A percentile compares a stretch with the other conserved stretches of the same genome.
These are phyloP conservation scores for Tylopilus microsporus DNA, from an alignment of 1,284 basidiomycete species.

Conservation along the genomic window DNA sequence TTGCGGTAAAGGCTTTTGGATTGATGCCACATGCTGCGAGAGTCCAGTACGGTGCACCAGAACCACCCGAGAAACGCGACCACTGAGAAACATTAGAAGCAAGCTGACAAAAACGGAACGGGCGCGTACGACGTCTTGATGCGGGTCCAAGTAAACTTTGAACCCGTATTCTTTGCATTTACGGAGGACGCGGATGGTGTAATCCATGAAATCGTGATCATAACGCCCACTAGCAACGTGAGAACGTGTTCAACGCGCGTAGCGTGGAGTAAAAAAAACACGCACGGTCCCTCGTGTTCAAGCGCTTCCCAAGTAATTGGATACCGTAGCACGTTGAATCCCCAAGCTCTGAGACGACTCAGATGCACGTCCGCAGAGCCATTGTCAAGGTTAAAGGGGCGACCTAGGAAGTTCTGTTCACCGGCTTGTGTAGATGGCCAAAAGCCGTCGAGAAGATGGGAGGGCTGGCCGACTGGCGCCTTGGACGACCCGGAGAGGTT, in stretches of 20 bases:
- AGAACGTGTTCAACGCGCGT: not conserved
- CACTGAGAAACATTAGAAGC: conserved; percentile 52
- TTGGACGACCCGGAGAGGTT: conserved; percentile 90
- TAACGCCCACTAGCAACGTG: conserved; percentile 68
- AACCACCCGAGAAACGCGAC: conserved; percentile 95
- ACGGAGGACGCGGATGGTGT: conserved; percentile 78
- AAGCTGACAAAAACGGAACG: not conserved
- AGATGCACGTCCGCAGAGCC: conserved; percentile 88
- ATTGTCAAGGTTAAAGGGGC: conserved; percentile 79
- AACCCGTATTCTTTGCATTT: conserved; percentile 97
- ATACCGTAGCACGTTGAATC: conserved; percentile 90
- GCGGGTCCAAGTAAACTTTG: conserved; percentile 90
- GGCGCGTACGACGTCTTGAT: conserved; percentile 84
- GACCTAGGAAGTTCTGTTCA: conserved; percentile 66
- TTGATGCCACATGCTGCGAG: conserved; percentile 89
- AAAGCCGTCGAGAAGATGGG: conserved; percentile 70
- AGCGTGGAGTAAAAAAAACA: conserved; percentile 23
- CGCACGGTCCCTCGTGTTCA: conserved; percentile 91
- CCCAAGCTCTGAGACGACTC: conserved; percentile 83
- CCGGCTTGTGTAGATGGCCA: conserved; percentile 84
- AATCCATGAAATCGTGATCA: conserved; percentile 90
- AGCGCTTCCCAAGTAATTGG: conserved; percentile 93
- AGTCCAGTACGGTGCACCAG: conserved; percentile 95
- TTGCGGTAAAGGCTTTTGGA: conserved; percentile 78
- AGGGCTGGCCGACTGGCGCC: conserved; percentile 69